A percentile compares a stretch with the other conserved stretches of the same genome.
Evolutionary conservation across 352 stramenopile genomes (phyloP).

Genomic region (Albugo candida): DNA sequence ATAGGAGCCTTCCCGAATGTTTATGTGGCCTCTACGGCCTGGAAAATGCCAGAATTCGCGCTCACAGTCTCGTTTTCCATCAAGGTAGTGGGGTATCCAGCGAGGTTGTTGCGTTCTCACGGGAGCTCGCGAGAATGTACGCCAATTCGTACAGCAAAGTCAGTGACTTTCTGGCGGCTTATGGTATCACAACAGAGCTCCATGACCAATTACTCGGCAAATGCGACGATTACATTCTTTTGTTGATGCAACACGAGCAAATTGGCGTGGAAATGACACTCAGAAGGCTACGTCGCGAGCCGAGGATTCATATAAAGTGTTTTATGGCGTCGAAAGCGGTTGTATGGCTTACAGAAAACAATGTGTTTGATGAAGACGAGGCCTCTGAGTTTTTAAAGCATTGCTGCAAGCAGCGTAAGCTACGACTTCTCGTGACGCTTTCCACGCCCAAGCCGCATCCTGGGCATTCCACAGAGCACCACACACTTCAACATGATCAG

Average conservation of each 20-base stretch:
- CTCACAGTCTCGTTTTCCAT: slow-evolving; percentile 24
- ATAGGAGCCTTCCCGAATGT: slow-evolving; percentile 1
- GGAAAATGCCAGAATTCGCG: slow-evolving; percentile 56
- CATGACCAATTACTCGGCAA: slow-evolving; percentile 21
- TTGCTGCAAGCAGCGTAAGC: slow-evolving; percentile 52
- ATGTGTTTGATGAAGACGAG: slow-evolving; percentile 22
- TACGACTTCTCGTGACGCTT: slow-evolving; percentile 42
- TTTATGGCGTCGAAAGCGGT: slow-evolving; percentile 59
- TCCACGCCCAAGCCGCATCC: slow-evolving; percentile 28
- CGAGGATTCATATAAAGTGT: slow-evolving; percentile 45
- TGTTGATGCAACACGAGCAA: slow-evolving; percentile 38
- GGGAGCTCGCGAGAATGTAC: slow-evolving; percentile 19
- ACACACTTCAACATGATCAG: slow-evolving; percentile 14
- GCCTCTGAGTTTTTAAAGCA: slow-evolving; percentile 37
- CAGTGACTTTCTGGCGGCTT: too few relatives aligned
- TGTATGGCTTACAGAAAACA: slow-evolving; percentile 25
- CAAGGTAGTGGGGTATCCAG: not conserved
- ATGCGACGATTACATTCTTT: slow-evolving; percentile 57
- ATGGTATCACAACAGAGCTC: slow-evolving; percentile 22
- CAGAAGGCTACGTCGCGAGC: slow-evolving; percentile 47
- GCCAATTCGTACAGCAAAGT: too few relatives aligned
- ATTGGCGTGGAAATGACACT: slow-evolving; percentile 23
- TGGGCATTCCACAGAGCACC: slow-evolving; percentile 12
- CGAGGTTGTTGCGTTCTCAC: slow-evolving; percentile 9
- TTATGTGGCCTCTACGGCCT: slow-evolving; percentile 55